These are phyloP conservation scores for Elsinoe ampelina DNA, from an alignment of 2,329 filamentous ascomycete genomes.

Conservation along the genomic window DNA sequence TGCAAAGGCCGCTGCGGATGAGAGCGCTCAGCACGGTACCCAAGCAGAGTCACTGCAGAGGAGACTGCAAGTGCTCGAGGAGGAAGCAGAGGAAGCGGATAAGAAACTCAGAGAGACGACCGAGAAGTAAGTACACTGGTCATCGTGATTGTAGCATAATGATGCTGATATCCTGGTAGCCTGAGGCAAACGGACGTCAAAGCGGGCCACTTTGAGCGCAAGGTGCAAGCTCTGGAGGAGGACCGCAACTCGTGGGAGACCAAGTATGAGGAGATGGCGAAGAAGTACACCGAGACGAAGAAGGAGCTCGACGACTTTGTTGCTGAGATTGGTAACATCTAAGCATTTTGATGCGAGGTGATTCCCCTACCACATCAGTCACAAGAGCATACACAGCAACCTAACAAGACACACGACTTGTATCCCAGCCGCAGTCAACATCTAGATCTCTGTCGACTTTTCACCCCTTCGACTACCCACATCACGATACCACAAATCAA, in stretches of 20 bases:
- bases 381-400: background rate
- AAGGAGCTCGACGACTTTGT: slow-evolving; percentile 90
- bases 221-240: slow-evolving; percentile 91
- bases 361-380: background rate
- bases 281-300: slow-evolving; percentile 75
- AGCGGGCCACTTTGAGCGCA: slow-evolving; percentile 97
- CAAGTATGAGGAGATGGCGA: slow-evolving; percentile 96
- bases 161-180: slow-evolving; percentile 42
- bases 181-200: slow-evolving; percentile 99
- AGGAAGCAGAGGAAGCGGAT: slow-evolving; percentile 94
- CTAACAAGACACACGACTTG: background rate
- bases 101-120: slow-evolving; percentile 94
- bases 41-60: slow-evolving; percentile 88
- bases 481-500: slow-evolving; percentile 15
- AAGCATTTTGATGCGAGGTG: slow-evolving; percentile 30
- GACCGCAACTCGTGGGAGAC: slow-evolving; percentile 89
- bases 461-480: background rate
- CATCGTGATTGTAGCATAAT: slow-evolving; percentile 13
- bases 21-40: slow-evolving; percentile 71
- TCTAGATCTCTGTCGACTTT: slow-evolving; percentile 13
- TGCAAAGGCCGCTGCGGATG: slow-evolving; percentile 75
- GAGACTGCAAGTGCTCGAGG: slow-evolving; percentile 90
- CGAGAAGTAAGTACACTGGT: slow-evolving; percentile 68
- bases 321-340: slow-evolving; percentile 87
- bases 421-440: background rate